Conservation (phyloP, 202 grass and related monocot species). For the Carex sylvatica region DNA sequence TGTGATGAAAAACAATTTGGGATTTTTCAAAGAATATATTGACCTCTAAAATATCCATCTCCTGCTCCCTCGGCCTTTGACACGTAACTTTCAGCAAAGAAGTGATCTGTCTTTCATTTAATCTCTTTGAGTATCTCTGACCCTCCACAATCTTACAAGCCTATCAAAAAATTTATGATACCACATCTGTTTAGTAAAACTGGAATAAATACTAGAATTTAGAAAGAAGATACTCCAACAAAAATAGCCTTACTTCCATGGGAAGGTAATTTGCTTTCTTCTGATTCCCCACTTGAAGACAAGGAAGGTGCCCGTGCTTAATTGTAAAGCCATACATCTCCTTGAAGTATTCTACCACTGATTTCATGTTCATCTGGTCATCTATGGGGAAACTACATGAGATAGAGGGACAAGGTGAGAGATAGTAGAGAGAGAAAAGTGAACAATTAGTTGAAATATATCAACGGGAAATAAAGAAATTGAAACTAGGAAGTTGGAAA, state of each 20-base stretch:
- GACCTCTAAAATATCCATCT: constrained; percentile 98
- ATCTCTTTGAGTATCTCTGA: constrained; percentile 96
- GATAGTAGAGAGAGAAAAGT: background rate
- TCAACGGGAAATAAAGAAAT: background rate
- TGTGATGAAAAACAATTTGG: background rate
- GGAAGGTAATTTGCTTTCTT: constrained; percentile 98
- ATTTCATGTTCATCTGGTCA: constrained; percentile 99
- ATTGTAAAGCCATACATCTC: constrained; percentile 99
- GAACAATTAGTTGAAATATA: constrained; percentile 12
- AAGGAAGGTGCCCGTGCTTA: constrained; percentile 83
- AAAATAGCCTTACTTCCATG: constrained; percentile 65
- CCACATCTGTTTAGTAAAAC: constrained; percentile 1
- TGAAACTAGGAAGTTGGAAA: constrained; percentile 18
- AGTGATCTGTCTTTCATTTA: constrained; percentile 99
- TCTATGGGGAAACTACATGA: constrained; percentile 86
- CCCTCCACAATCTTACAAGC: constrained; percentile 98
- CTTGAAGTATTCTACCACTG: constrained; percentile 96
- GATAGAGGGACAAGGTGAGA: background rate
- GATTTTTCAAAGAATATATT: background rate
- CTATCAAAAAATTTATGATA: constrained; percentile 29
- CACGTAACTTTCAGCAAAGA: constrained; percentile 96
- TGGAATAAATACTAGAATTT: constrained; percentile 8
- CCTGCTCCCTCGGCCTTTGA: constrained; percentile 90
- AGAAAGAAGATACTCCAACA: background rate
- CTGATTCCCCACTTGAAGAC: constrained; percentile 98